Base-by-base conservation (phyloP, 2,329 filamentous ascomycete species). In the Xylaria multiplex region DNA sequence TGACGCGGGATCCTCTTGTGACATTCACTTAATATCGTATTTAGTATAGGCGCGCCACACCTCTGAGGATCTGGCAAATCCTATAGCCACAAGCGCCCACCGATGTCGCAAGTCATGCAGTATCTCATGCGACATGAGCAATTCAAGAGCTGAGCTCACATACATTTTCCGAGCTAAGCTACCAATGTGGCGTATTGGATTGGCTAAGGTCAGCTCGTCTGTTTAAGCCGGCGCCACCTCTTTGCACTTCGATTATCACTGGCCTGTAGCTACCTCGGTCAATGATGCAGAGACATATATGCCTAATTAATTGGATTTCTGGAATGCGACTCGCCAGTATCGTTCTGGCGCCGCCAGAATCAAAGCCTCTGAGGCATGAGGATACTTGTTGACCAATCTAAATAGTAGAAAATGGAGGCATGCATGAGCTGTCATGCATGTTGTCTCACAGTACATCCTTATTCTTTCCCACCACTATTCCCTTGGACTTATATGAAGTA, bases 81-180 rank as follows among this genome's bases (percentile, higher is more conserved):
- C 16, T 19, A 37, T 27, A 40, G 32, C n/a, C 19, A 5, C 14
- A 43, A 19, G 9, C 30, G 11, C 32, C 14, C 46, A 52, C 35
- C 57, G 57, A 59, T 27, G 32, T 35, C 30, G 57, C 24, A 59
- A 42, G 13, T 6, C 37, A 53, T 43, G 48, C 24, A 30, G 37
- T 13, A 43, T 24, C 24, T n/a, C 8, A 53, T 24, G 6, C 37
- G 24, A 45, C 9, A 11, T 45, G 3, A 3, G 24, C 2, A 54
- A 14, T 14, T 19, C 49, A 22, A 24, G 24, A 16, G 30, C n/a
- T 11, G n/a, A 11, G 3, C n/a, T 43, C 2, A 27, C 6, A 19
- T 19, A 11, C 4, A 53, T 11, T 45, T 11, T 24, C 37, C n/a
- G 4, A 40, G 32, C 37, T 22, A 19, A 14, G 32, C 50, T 24